Percentiles rank a stretch among this genome's conserved stretches.
These are phyloP conservation scores for Volutella citrinella DNA, from an alignment of 2,329 filamentous ascomycete genomes.

Conservation along the genomic window DNA sequence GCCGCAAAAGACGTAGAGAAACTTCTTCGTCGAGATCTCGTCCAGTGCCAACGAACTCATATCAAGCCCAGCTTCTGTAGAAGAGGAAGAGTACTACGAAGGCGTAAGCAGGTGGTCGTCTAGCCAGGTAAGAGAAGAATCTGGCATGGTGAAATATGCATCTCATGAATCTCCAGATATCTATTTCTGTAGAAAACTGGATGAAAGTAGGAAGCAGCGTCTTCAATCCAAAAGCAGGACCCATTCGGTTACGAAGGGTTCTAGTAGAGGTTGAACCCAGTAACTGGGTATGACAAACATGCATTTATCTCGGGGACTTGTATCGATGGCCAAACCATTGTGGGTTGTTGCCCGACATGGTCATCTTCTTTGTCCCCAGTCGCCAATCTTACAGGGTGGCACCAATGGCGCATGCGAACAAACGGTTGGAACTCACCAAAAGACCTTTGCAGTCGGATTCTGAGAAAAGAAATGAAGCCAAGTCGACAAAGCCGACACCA, in stretches of 20 bases:
- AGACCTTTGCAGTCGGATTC: conserved; percentile 59
- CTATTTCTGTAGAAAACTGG: conserved; percentile 46
- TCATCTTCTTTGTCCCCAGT: conserved; percentile 63
- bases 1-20: conserved; percentile 43
- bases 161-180: conserved; percentile 44
- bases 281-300: conserved; percentile 19
- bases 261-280: conserved; percentile 20
- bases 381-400: too few species aligned
- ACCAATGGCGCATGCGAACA: too few species aligned
- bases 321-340: conserved; percentile 65
- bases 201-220: conserved; percentile 41
- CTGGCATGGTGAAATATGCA: conserved; percentile 41
- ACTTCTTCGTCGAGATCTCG: conserved; percentile 21
- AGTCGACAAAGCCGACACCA: conserved; percentile 75
- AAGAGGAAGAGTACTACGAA: conserved; percentile 37
- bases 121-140: conserved; percentile 6
- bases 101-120: conserved; percentile 20
- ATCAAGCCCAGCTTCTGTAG: conserved; percentile 27
- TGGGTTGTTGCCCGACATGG: conserved; percentile 44
- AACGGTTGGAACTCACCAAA: too few species aligned
- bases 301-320: conserved; percentile 61
- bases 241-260: conserved; percentile 42
- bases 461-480: conserved; percentile 71
- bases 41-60: conserved; percentile 27
- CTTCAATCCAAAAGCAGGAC: conserved; percentile 33